Conservation (phyloP, 2,329 filamentous ascomycete species). For the Pseudocercospora pini-densiflorae region DNA sequence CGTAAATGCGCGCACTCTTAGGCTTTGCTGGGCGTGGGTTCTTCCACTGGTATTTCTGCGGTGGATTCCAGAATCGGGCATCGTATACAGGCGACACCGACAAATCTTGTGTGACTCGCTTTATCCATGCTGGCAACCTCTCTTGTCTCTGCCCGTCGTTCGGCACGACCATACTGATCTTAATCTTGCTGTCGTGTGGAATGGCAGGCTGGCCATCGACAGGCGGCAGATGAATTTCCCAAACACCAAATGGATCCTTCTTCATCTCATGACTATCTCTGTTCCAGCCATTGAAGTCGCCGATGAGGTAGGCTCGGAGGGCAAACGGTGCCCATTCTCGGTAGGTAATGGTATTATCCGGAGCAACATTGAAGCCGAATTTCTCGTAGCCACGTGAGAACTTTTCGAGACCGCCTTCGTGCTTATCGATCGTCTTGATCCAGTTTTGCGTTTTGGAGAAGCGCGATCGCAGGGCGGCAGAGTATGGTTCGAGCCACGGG, state of each 20-base stretch:
- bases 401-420: slow-evolving; percentile 87
- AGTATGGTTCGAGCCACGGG: slow-evolving; percentile 86
- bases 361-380: slow-evolving; percentile 81
- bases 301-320: slow-evolving; percentile 79
- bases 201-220: slow-evolving; percentile 78
- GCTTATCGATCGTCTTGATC: slow-evolving; percentile 81
- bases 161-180: slow-evolving; percentile 82
- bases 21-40: slow-evolving; percentile 82
- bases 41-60: slow-evolving; percentile 84
- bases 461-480: slow-evolving; percentile 73
- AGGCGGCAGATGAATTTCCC: slow-evolving; percentile 79
- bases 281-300: slow-evolving; percentile 97
- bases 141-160: slow-evolving; percentile 77
- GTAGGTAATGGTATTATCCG: slow-evolving; percentile 85
- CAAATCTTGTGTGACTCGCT: slow-evolving; percentile 92
- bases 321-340: slow-evolving; percentile 97
- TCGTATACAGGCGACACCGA: slow-evolving; percentile 90
- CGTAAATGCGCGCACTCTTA: slow-evolving; percentile 86
- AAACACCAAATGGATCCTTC: slow-evolving; percentile 83
- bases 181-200: slow-evolving; percentile 92
- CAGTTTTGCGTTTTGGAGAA: slow-evolving; percentile 81
- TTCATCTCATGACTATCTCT: slow-evolving; percentile 83
- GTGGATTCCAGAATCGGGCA: slow-evolving; percentile 96
- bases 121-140: slow-evolving; percentile 95
- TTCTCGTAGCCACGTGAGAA: slow-evolving; percentile 87